Evolutionary conservation across 371 early-diverging fungal species (phyloP), one percentile per base, ranked within the genome.

Genomic region (Batkoa obscura): DNA sequence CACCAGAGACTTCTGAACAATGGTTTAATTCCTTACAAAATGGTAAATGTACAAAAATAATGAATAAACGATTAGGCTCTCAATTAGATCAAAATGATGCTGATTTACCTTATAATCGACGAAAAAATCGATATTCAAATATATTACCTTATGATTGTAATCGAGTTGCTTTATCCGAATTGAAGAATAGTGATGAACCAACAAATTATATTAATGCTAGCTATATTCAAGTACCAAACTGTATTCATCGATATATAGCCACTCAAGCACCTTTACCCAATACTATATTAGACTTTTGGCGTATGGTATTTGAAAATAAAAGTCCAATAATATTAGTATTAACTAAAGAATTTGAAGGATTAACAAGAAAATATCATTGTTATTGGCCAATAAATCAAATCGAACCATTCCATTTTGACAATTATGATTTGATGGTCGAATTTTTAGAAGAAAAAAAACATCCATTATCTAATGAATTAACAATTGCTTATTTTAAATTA

Each of bases 221-320:
- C 55, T 74, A 66, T 58, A 72, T 84, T 36, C 55, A 60, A 42
- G 58, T 72, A 51, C 78, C 79, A 2, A 62, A 62, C 30, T 55
- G 65, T 41, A 50, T 58, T 3, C 54, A 59, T 12, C 58, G 60
- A 32, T 96, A 89, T 62, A 90, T 94, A 55, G 88, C 88, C 2
- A 78, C 91, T 1, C 97, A 96, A 65, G 97, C 90, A 0, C 95
- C 97, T 6, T 62, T 89, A 9, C 68, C 69, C 0, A 64, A 72
- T 37, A 91, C 94, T 0, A 60, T 82, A n/a, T 67, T 72, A 15
- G 91, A 87, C 58, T 96, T 96, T 60, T 96, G 95, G 95, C 72
- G 73, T 30, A 87, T 93, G 90, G 70, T 85, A 0, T 73, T 78
- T 67, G 90, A 94, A 57, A 78, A 89, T 55, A 50, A 74, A n/a